Evolutionary conservation across 495 filamentous ascomycete species (phyloP), one percentile per base, ranked within the genome.

Genomic region (Lophiostoma macrostomum): DNA sequence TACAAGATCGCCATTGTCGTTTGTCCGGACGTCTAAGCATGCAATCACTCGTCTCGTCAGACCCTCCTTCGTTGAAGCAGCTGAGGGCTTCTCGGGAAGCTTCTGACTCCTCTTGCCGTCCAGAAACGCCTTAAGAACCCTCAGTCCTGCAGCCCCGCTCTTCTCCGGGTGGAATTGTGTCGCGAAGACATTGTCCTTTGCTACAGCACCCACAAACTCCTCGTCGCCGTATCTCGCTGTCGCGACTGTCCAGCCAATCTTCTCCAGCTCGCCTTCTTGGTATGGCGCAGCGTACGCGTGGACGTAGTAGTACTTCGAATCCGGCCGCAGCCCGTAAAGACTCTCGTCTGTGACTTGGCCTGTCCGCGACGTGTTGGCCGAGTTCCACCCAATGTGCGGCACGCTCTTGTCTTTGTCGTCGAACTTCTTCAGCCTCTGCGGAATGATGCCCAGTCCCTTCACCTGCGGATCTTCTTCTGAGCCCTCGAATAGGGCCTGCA

Each of bases 161-260:
- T 98, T 98, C 68, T 98, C 93, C 0, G 93, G 93, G 70, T 98
- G 93, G 67, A 97, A 98, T 63, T 98, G 93, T 5, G 94, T 93
- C 0, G 88, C 93, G 35, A 96, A 80, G 2, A 97, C 73, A 63
- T 90, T 93, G 12, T 79, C 85, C 61, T 81, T 86, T 18, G 85
- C 87, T 22, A 98, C 76, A 4, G 91, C 94, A 36, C 94, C 93
- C 1, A 97, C 84, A 64, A 97, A 98, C 24, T 85, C 82, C 71
- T 97, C 90, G 1, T 82, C 77, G 10, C 93, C 91, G 67, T 98
- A 97, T 23, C 78, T 81, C 1, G 82, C 91, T 3, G 85, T 91
- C 12, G 94, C 93, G 12, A 96, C 85, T 1, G 80, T 81, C 91
- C 93, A 96, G 3, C 89, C 93, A 13, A 84, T 78, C 51, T 73